Evolutionary conservation across 1,139 yeast species (phyloP).

Genomic region (Candida anutae): DNA sequence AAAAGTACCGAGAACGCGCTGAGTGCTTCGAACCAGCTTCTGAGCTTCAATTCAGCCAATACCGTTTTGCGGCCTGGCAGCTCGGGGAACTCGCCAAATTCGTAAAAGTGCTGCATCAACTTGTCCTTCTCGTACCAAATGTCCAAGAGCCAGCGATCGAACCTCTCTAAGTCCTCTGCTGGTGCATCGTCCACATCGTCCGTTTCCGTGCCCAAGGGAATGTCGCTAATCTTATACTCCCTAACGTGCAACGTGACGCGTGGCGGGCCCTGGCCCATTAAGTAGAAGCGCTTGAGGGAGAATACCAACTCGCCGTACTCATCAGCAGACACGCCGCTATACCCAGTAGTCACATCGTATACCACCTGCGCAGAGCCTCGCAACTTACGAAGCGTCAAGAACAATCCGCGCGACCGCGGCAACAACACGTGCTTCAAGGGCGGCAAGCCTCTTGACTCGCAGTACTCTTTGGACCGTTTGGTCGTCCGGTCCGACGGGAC

Average conservation of each 20-base stretch:
- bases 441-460: conserved; percentile 39
- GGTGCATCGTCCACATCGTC: conserved; percentile 39
- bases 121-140: conserved; percentile 79
- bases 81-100: conserved; percentile 46
- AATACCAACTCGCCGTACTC: conserved; percentile 75
- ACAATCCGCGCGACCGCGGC: conserved; percentile 78
- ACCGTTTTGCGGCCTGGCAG: conserved; percentile 6
- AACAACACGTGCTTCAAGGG: conserved; percentile 56
- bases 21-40: conserved; percentile 11
- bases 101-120: conserved; percentile 52
- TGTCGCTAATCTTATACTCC: conserved; percentile 48
- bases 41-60: conserved; percentile 6
- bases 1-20: conserved; percentile 10
- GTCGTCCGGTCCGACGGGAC: conserved; percentile 66
- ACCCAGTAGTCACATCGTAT: conserved; percentile 80
- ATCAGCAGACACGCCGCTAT: conserved; percentile 55
- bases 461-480: conserved; percentile 48
- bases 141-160: conserved; percentile 68
- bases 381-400: conserved; percentile 55
- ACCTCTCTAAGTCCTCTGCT: conserved; percentile 33
- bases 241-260: conserved; percentile 57
- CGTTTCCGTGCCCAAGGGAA: conserved; percentile 54
- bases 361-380: conserved; percentile 55
- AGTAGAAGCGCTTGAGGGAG: conserved; percentile 55
- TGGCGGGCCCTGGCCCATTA: conserved; percentile 67